A percentile compares a stretch with the other conserved stretches of the same genome.
Evolutionary conservation across 805 yeast species (phyloP).

Genomic region (Peterozyma xylosa): DNA sequence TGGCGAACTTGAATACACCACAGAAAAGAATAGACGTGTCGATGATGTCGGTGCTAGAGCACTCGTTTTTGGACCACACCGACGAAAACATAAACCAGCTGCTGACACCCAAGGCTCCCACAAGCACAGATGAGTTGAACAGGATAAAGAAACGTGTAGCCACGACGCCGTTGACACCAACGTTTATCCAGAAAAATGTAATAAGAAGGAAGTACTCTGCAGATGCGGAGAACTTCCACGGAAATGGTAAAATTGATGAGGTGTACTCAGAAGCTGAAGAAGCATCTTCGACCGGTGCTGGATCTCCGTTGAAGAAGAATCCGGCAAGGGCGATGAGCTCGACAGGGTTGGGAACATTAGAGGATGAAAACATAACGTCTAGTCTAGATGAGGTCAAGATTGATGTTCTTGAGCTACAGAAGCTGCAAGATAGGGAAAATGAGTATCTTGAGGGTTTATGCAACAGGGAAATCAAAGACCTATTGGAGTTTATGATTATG

Average conservation of each 20-base stretch:
- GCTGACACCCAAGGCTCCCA: neutral
- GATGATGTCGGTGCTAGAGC: too few species aligned
- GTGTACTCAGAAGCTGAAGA: too few species aligned
- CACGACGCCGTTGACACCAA: slow-evolving; percentile 1
- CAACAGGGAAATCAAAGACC: neutral
- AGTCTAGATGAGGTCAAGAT: too few species aligned
- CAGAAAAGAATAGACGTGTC: too few species aligned
- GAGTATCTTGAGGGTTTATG: neutral
- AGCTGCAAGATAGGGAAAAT: neutral
- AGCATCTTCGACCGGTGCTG: too few species aligned
- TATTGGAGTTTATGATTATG: slow-evolving; percentile 3
- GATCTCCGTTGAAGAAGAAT: too few species aligned
- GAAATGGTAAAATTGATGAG: too few species aligned
- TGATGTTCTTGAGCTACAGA: neutral
- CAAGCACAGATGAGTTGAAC: too few species aligned
- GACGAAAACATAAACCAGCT: neutral
- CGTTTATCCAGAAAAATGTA: neutral
- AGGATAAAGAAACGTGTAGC: neutral
- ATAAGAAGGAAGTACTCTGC: neutral
- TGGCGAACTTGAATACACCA: too few species aligned
- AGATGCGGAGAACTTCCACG: neutral
- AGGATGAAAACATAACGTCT: too few species aligned
- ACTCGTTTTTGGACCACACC: neutral
- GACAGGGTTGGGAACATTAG: too few species aligned
- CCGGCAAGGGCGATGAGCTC: neutral